Evolutionary conservation across 2,329 filamentous ascomycete species (phyloP), one percentile per base, ranked within the genome.

Genomic region (Elsinoe arachidis): DNA sequence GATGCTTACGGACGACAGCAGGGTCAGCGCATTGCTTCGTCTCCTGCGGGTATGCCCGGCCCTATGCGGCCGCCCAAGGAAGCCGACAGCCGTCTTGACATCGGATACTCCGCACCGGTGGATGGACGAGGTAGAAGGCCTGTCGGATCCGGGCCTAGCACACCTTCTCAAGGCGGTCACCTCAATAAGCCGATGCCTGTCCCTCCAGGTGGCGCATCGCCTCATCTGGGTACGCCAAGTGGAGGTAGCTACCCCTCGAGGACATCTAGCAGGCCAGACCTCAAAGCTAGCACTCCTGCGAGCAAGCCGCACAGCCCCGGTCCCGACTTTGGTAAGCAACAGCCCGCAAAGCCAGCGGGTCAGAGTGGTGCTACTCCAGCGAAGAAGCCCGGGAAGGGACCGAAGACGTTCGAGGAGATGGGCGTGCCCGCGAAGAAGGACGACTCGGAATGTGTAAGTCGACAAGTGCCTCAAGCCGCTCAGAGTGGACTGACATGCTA

Each of bases 341-440:
- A 62, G 7, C 61, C 38, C 17, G 51, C 52, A 60, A 41, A 60
- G 58, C 21, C 57, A 44, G 61, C 64, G 51, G 52, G 60, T 58
- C 62, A 63, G 53, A 59, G 63, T 66, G 26, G 63, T 67, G 12
- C 68, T 17, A 52, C 60, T 2, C 47, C 64, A 11, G 60, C 69
- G 15, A 73, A 72, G 61, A 69, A 74, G 46, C 76, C 81, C 33
- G 80, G 79, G 52, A 88, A 90, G 68, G 93, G 92, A 10, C 92
- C 93, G 1, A 89, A 93, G 65, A 97, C 93, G 0, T 99, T 99
- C 70, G 92, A 96, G 69, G 91, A 95, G 69, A 99, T 99, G 93
- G 93, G 93, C 38, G 92, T 99, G 65, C 89, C 90, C 5, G 81
- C 85, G 66, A 84, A 80, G 49, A 91, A 93, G 72, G 81, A 85